Evolutionary conservation across 805 yeast genomes (phyloP).

Genomic region (Yarrowia deformans): DNA sequence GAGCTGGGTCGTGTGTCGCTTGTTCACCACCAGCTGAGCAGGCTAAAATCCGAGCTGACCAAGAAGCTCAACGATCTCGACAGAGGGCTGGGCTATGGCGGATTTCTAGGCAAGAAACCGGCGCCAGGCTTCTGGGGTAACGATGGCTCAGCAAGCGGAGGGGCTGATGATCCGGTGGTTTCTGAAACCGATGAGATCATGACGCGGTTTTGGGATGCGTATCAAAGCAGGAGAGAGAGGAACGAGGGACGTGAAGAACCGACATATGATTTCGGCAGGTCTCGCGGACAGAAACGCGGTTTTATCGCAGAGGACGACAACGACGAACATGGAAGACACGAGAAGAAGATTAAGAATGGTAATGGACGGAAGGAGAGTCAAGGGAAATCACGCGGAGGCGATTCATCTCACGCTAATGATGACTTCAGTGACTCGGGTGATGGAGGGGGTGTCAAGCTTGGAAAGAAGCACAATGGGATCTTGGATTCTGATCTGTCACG

Average conservation of each 20-base stretch:
- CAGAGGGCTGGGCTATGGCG: not conserved
- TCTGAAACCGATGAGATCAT: slow-evolving; percentile 1
- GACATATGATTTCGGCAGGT: not conserved
- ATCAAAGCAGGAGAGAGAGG: not conserved
- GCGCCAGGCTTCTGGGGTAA: slow-evolving; percentile 1
- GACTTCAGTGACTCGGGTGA: no score
- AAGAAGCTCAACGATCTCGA: not conserved
- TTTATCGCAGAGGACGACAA: not conserved
- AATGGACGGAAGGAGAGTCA: not conserved
- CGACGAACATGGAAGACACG: not conserved
- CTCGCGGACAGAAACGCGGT: not conserved
- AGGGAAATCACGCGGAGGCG: not conserved
- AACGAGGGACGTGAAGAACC: not conserved
- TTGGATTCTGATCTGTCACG: not conserved
- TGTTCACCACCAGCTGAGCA: not conserved
- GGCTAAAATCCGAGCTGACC: not conserved
- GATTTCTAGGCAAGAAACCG: not conserved
- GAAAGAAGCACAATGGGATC: no score
- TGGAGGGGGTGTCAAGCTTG: no score
- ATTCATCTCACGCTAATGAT: not conserved
- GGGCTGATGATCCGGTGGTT: not conserved
- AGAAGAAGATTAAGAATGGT: not conserved
- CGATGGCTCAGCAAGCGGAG: slow-evolving; percentile 1
- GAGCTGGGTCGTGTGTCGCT: not conserved
- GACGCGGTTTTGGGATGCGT: not conserved